Base-by-base conservation (phyloP, 257 asterid genomes). In the Sherardia arvensis region DNA sequence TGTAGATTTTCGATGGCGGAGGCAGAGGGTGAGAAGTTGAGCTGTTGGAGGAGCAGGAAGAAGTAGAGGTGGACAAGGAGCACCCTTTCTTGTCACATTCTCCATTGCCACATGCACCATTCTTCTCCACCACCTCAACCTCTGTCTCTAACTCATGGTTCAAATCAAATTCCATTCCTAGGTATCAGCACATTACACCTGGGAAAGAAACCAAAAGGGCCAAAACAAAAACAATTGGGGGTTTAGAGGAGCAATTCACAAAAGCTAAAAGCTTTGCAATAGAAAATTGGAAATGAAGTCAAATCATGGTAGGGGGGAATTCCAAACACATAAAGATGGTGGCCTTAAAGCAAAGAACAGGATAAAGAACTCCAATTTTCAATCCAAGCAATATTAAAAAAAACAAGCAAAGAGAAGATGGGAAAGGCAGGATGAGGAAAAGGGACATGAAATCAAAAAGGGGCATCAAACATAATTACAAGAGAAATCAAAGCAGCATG, bases 131-230 rank as follows among this genome's bases (percentile, higher is more conserved):
- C 80, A 71, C 86, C 84, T 79, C 90, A 79, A 73, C 69, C 77
- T 66, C 74, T 36, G 74, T 77, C 77, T 66, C 74, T 36, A 76
- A 78, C 64, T 78, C 91, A 78, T 85, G 78, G 78, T 91, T 91
- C 78, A 91, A 84, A 85, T 91, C 97, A 89, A 91, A 69, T 77
- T 87, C 98, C 98, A 91, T 91, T 32, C 51, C 34, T 61, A 47
- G 61, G 47, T 74, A 76, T 61, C 47, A 76, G 53, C 20, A 53
- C 65, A 34, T 68, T 70, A 59, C 59, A 70, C 73, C 72, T 65
- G 63, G 47, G 51, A 62, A 74, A 60, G 26, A 61, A 51, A 64
- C 48, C 71, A 36, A 49, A 63, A 25, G 32, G 27, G 9, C 61
- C 56, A 70, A 51, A 66, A 66, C 38, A 55, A 57, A 61, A 48